phyloP scores from a whole-genome alignment of 2,329 filamentous ascomycete species.

The Hypoxylon sp. region DNA sequence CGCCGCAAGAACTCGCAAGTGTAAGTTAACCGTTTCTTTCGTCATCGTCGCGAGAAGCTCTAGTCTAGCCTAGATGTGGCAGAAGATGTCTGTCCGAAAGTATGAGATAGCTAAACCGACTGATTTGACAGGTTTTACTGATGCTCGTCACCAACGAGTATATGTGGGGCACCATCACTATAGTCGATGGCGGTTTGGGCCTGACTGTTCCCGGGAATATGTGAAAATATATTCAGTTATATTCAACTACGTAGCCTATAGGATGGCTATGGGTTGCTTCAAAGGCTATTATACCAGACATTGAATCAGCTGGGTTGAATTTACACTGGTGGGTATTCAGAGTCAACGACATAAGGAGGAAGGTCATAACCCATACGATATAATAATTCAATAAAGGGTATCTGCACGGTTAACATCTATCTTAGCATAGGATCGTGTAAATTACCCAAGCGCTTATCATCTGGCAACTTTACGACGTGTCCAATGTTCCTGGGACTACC shows the following conservation, averaged over 20 bases:
- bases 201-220: slow-evolving; percentile 46
- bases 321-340: background rate
- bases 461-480: background rate
- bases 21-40: slow-evolving; percentile 38
- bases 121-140: slow-evolving; percentile 43
- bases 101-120: too few relatives aligned
- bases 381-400: too few relatives aligned
- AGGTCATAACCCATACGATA: too few relatives aligned
- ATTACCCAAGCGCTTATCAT: too few relatives aligned
- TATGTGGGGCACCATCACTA: slow-evolving; percentile 48
- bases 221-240: slow-evolving; percentile 14
- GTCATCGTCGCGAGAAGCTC: background rate
- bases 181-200: slow-evolving; percentile 49
- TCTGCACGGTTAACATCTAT: too few relatives aligned
- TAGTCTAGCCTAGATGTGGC: background rate
- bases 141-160: slow-evolving; percentile 51
- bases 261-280: background rate
- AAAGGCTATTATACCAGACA: too few relatives aligned
- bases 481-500: background rate
- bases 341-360: background rate
- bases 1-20: slow-evolving; percentile 48
- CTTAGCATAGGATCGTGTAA: too few relatives aligned
- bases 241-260: background rate
- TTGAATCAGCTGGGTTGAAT: too few relatives aligned
- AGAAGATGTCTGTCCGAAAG: background rate